phyloP scores from a whole-genome alignment of 2,329 filamentous ascomycete species.

The Botryotinia narcissicola region DNA sequence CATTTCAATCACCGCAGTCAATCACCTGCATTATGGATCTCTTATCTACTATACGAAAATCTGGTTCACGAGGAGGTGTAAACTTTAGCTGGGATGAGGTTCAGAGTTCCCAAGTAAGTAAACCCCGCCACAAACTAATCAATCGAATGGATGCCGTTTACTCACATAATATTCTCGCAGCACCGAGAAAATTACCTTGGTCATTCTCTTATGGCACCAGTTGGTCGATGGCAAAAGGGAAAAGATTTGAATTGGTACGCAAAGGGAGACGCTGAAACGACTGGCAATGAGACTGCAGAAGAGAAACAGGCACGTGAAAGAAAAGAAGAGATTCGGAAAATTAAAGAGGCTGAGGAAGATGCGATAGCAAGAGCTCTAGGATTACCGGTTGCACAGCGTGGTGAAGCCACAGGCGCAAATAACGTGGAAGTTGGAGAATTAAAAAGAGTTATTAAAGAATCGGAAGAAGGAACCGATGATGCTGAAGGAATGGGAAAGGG shows the following conservation, averaged over 20 bases:
- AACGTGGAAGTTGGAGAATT: constrained; percentile 64
- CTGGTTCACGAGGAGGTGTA: constrained; percentile 85
- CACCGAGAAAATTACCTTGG: constrained; percentile 86
- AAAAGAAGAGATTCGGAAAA: constrained; percentile 72
- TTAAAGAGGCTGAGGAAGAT: constrained; percentile 93
- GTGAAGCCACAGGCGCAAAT: constrained; percentile 58
- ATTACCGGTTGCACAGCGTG: constrained; percentile 63
- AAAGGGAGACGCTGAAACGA: constrained; percentile 51
- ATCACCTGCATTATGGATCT: constrained; percentile 69
- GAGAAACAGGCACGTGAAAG: constrained; percentile 59
- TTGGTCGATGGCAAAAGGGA: constrained; percentile 71
- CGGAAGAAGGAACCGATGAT: constrained; percentile 42
- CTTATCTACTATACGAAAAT: constrained; percentile 85
- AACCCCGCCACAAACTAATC: not conserved
- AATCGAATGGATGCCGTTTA: not conserved
- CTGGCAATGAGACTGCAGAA: constrained; percentile 57
- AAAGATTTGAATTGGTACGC: constrained; percentile 63
- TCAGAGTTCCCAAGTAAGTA: constrained; percentile 60
- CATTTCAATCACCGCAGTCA: not conserved
- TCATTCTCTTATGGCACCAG: constrained; percentile 71
- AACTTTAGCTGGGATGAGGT: constrained; percentile 98
- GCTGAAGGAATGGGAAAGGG: constrained; percentile 34
- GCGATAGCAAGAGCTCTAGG: constrained; percentile 82
- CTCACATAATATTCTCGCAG: constrained; percentile 2
- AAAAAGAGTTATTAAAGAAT: constrained; percentile 52